Conservation (phyloP, 2,329 filamentous ascomycete species). For the Aureobasidium musti region DNA sequence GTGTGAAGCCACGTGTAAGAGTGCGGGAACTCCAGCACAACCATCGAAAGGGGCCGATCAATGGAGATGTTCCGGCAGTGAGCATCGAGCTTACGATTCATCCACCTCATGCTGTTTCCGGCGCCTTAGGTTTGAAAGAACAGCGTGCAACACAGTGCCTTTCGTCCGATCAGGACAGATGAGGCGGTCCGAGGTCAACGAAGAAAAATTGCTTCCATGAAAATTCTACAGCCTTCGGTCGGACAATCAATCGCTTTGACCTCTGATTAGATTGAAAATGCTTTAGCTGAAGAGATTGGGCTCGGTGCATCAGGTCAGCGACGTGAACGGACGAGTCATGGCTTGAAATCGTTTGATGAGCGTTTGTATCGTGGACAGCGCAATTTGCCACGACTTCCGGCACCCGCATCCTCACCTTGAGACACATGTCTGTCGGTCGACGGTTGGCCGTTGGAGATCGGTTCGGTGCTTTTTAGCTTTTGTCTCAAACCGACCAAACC, state of each 20-base stretch:
- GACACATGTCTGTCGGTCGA: conserved; percentile 25
- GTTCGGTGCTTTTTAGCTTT: conserved; percentile 28
- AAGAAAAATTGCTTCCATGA: conserved; percentile 18
- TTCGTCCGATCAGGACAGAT: background rate
- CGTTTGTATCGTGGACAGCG: conserved; percentile 26
- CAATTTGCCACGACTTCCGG: conserved; percentile 27
- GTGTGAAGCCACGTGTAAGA: conserved; percentile 22
- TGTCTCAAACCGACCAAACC: conserved; percentile 28
- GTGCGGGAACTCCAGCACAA: conserved; percentile 6
- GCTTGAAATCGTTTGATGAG: conserved; percentile 17
- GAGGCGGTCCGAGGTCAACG: background rate
- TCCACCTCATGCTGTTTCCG: background rate
- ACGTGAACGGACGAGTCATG: conserved; percentile 22
- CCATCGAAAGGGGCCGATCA: background rate
- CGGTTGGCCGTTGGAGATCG: conserved; percentile 14
- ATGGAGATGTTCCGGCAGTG: background rate
- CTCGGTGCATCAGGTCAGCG: conserved; percentile 18
- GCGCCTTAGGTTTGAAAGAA: background rate
- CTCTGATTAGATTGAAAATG: conserved; percentile 24
- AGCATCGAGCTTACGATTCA: conserved; percentile 9
- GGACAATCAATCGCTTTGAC: conserved; percentile 25
- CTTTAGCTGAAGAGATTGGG: conserved; percentile 25
- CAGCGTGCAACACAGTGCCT: background rate
- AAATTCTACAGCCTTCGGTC: conserved; percentile 23
- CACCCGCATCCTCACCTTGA: conserved; percentile 20